These are phyloP conservation scores for Salix arbutifolia DNA, from an alignment of 345 rosid genomes.

Conservation along the genomic window DNA sequence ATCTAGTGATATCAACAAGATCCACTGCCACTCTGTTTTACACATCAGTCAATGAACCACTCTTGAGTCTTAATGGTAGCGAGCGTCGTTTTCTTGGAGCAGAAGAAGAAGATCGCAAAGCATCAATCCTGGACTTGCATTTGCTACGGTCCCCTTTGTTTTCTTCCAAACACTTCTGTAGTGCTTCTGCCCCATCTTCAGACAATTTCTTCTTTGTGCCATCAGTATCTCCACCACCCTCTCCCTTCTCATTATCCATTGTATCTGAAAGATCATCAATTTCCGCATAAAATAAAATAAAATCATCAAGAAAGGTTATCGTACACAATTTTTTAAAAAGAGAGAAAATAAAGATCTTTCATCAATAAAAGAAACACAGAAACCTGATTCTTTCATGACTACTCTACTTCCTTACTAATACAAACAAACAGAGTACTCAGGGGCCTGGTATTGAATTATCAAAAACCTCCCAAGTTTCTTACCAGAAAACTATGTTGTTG, in stretches of 20 bases:
- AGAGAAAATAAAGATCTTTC: neutral
- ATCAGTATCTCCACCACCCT: neutral
- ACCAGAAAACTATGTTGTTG: too few species aligned
- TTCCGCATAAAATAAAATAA: neutral
- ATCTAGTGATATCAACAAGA: neutral
- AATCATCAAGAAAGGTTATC: neutral
- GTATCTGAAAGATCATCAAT: neutral
- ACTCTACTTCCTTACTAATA: neutral
- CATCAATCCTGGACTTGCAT: constrained; percentile 40
- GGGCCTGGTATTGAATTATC: neutral
- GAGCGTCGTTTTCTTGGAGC: constrained; percentile 11
- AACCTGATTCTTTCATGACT: neutral
- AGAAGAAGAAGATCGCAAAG: constrained; percentile 22
- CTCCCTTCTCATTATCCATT: constrained; percentile 25
- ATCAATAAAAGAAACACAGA: neutral
- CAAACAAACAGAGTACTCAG: neutral
- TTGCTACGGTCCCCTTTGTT: constrained; percentile 32
- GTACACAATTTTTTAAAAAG: neutral
- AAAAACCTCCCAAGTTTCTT: neutral
- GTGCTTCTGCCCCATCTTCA: constrained; percentile 17
- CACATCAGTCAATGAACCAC: constrained; percentile 38
- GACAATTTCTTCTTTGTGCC: constrained; percentile 16
- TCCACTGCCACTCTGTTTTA: constrained; percentile 9
- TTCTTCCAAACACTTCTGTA: constrained; percentile 37
- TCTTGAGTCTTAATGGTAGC: constrained; percentile 16